Conservation (phyloP, 1,284 basidiomycete species). For the Spongiforma sp. region DNA sequence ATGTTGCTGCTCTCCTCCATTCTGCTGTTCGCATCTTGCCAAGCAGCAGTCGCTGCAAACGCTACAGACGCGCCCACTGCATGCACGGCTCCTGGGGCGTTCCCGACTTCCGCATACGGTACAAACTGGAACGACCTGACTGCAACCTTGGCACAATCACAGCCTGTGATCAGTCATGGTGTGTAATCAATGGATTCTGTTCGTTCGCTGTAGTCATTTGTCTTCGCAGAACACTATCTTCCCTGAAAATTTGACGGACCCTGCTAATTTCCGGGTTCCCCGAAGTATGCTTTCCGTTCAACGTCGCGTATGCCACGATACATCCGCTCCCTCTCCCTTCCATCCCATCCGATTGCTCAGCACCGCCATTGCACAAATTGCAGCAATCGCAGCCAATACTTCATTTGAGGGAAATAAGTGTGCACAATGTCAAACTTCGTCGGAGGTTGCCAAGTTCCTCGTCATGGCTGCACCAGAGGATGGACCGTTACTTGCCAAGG, state of each 20-base stretch:
- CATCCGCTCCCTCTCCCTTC: slow-evolving; percentile 53
- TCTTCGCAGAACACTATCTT: slow-evolving; percentile 53
- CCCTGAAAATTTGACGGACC: slow-evolving; percentile 59
- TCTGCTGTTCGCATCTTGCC: not conserved
- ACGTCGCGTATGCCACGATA: not conserved
- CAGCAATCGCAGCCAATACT: slow-evolving; percentile 56
- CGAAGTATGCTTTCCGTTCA: slow-evolving; percentile 28
- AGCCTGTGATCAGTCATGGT: slow-evolving; percentile 71
- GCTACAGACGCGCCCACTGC: slow-evolving; percentile 23
- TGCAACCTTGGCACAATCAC: slow-evolving; percentile 64
- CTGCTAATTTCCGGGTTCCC: slow-evolving; percentile 60
- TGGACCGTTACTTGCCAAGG: slow-evolving; percentile 61
- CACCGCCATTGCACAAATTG: slow-evolving; percentile 58
- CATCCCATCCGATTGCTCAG: slow-evolving; percentile 46
- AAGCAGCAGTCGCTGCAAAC: not conserved
- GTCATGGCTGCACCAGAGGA: slow-evolving; percentile 67
- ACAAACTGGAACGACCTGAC: slow-evolving; percentile 73
- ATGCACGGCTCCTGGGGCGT: slow-evolving; percentile 60
- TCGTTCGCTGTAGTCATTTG: not conserved
- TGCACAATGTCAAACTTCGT: slow-evolving; percentile 62
- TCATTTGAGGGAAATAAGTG: slow-evolving; percentile 59
- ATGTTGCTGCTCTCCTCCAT: not conserved
- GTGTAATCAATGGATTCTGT: slow-evolving; percentile 26
- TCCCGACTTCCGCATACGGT: slow-evolving; percentile 61
- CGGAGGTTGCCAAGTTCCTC: slow-evolving; percentile 71